phyloP scores from a whole-genome alignment of 2,329 filamentous ascomycete species.

The Sarocladium oryzae region DNA sequence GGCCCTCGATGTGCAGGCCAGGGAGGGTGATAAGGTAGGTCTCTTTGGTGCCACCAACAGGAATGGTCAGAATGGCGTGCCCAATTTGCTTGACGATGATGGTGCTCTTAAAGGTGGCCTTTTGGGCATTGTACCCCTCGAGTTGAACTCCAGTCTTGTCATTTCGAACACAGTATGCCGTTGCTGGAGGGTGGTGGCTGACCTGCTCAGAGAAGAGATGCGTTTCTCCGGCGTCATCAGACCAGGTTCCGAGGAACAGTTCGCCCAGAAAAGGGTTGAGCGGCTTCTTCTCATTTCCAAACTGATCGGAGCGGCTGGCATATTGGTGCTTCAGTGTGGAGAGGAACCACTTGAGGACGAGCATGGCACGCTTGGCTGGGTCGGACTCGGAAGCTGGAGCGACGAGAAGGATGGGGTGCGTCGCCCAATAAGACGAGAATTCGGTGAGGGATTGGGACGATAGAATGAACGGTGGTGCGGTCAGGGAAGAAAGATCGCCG shows the following conservation, averaged over 20 bases:
- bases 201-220: constrained; percentile 92
- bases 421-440: constrained; percentile 78
- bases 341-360: constrained; percentile 95
- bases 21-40: constrained; percentile 89
- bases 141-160: constrained; percentile 69
- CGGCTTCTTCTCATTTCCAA: constrained; percentile 93
- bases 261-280: constrained; percentile 95
- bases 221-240: constrained; percentile 73
- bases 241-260: constrained; percentile 88
- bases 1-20: constrained; percentile 84
- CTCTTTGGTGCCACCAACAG: constrained; percentile 43
- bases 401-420: constrained; percentile 70
- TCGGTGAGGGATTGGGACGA: constrained; percentile 72
- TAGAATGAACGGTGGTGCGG: constrained; percentile 76
- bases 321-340: constrained; percentile 87
- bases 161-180: constrained; percentile 90
- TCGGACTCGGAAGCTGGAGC: constrained; percentile 76
- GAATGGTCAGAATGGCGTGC: constrained; percentile 75
- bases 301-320: constrained; percentile 66
- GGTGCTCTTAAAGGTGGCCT: constrained; percentile 87
- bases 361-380: constrained; percentile 71
- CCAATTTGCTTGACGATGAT: constrained; percentile 95
- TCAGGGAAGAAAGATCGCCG: constrained; percentile 73
- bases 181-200: constrained; percentile 88
- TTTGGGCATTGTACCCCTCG: constrained; percentile 93